Percentiles rank a stretch among this genome's conserved stretches.
Conservation (phyloP, 306 rosid species). For the Heteromeles arbutifolia region DNA sequence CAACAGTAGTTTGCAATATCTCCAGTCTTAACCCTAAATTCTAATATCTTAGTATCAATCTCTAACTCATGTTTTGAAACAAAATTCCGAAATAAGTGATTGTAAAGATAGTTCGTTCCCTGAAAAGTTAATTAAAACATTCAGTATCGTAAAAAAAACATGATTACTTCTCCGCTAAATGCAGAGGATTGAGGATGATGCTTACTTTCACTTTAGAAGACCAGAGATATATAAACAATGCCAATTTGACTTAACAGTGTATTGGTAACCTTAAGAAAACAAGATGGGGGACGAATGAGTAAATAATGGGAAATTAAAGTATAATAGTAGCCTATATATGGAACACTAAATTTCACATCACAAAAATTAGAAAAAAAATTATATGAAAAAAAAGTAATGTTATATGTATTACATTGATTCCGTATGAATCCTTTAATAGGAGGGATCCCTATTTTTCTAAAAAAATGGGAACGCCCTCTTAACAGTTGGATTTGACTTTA, state of each 20-base stretch:
- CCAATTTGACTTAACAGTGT: too few species aligned
- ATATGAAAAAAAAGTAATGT: too few species aligned
- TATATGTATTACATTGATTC: too few species aligned
- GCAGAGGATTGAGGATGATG: not conserved
- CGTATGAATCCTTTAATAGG: too few species aligned
- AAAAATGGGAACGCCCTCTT: too few species aligned
- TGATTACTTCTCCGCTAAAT: not conserved
- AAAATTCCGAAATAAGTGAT: slow-evolving; percentile 19
- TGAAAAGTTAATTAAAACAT: not conserved
- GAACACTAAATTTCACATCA: not conserved
- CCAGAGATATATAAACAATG: slow-evolving; percentile 32
- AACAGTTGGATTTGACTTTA: too few species aligned
- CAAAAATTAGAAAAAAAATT: too few species aligned
- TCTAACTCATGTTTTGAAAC: slow-evolving; percentile 23
- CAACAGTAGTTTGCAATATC: slow-evolving; percentile 18
- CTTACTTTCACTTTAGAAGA: slow-evolving; percentile 30
- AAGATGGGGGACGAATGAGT: not conserved
- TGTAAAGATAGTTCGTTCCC: slow-evolving; percentile 21
- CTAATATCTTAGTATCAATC: slow-evolving; percentile 25
- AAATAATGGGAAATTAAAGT: not conserved
- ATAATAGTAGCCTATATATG: not conserved
- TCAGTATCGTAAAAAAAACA: not conserved
- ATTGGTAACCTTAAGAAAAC: slow-evolving; percentile 24
- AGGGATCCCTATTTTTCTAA: too few species aligned
- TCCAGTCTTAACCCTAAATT: slow-evolving; percentile 16